Base-by-base conservation (phyloP, 768 basidiomycete genomes). In the Sporobolomyces phaffii region DNA sequence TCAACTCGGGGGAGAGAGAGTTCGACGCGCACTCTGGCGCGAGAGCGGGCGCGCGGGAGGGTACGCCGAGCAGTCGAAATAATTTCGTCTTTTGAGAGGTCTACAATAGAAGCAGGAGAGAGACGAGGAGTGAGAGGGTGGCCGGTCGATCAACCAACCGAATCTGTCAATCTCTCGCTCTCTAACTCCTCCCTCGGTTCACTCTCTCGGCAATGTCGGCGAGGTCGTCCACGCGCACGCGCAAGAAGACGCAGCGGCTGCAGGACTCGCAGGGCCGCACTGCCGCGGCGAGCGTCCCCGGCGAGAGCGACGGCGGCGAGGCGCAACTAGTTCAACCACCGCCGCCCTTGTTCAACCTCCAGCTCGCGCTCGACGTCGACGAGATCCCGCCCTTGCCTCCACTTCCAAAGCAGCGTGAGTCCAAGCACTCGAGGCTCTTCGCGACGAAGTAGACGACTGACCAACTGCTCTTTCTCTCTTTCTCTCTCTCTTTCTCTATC, bases 401-500 rank as follows among this genome's bases (percentile, higher is more conserved):
- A 29, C 54, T 56, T 20, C 54, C 54, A 8, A 53, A 9, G 24
- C 51, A 52, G 28, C 54, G 54, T 56, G 54, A 56, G 54, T 56
- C 15, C 29, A 11, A 6, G n/a, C 34, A 15, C 24, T 28, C n/a
- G n/a, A 41, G 22, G 34, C 9, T 38, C 24, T 45, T 20, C 48
- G 24, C 48, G 11, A 43, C 17, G 26, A 17, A 13, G 14, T 15
- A 56, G 9, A 43, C 26, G 24, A 7, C 7, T 14, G 13, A 41
- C 26, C n/a, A 9, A 54, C 31, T 51, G 52, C 48, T 38, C 34
- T 26, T 36, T 10, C 36, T 54, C 34, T 54, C 52, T 40, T 36
- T 54, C 18, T 28, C 49, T 15, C 13, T 28, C 29, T 20, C 24
- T 26, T 24, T 34, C 31, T 52, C 24, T 24, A 15, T n/a, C 24